Conservation (phyloP, 805 yeast genomes). For the Blastobotrys robertii region DNA sequence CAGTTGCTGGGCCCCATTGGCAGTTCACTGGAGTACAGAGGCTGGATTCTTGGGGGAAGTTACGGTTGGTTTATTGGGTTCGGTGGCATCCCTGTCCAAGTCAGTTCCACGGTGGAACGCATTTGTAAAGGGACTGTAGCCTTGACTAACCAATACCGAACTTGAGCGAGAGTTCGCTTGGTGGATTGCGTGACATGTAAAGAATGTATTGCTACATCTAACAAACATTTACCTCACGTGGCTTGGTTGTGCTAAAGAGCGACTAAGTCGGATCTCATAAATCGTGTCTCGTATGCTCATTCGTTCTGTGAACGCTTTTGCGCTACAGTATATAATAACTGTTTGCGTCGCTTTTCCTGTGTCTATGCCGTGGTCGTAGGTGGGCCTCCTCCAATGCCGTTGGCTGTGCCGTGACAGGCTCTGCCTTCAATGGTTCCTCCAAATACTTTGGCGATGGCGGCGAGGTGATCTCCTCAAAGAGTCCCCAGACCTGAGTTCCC, state of each 20-base stretch:
- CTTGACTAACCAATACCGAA: too few relatives aligned
- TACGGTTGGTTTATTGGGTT: constrained; percentile 31
- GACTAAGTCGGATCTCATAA: background rate
- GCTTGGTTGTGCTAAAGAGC: background rate
- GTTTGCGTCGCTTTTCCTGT: constrained; percentile 1
- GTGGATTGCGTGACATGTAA: too few relatives aligned
- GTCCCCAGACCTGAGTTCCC: constrained; percentile 28
- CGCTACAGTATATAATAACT: constrained; percentile 10
- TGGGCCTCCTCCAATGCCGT: constrained; percentile 2
- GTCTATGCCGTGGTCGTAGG: background rate
- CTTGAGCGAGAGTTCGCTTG: too few relatives aligned
- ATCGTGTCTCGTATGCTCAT: background rate
- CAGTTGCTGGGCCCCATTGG: constrained; percentile 33
- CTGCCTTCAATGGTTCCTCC: background rate
- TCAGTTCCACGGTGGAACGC: constrained; percentile 15
- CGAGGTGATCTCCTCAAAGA: constrained; percentile 24
- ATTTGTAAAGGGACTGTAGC: background rate
- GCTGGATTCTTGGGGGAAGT: constrained; percentile 25
- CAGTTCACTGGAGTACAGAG: constrained; percentile 34
- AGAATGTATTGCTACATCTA: background rate
- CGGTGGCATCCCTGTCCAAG: constrained; percentile 25
- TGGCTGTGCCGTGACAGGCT: constrained; percentile 1
- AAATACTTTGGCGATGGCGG: background rate
- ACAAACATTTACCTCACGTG: background rate
- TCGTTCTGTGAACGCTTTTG: background rate